A percentile compares a stretch with the other conserved stretches of the same genome.
Conservation (phyloP, 805 yeast species). For the Priceomyces fermenticarens region DNA sequence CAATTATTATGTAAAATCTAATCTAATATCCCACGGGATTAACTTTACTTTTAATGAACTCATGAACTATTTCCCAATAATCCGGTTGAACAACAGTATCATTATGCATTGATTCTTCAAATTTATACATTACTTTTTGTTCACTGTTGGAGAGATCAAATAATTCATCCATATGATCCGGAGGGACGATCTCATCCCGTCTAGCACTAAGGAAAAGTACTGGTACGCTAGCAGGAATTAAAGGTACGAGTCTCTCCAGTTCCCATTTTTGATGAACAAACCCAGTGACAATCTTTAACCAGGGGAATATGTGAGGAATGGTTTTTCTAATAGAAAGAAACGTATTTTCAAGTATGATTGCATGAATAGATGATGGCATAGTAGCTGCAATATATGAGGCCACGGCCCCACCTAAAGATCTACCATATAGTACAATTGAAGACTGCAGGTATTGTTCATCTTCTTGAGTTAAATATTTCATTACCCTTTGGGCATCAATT, state of each 20-base stretch:
- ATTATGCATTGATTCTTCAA: conserved; percentile 69
- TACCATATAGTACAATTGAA: conserved; percentile 70
- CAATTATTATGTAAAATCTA: conserved; percentile 7
- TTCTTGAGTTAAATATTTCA: conserved; percentile 49
- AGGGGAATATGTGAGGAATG: conserved; percentile 73
- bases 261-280: conserved; percentile 84
- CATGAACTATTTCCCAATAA: conserved; percentile 71
- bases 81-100: conserved; percentile 73
- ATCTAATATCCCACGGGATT: conserved; percentile 37
- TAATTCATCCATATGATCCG: conserved; percentile 67
- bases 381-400: conserved; percentile 76
- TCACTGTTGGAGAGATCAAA: conserved; percentile 50
- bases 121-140: conserved; percentile 52
- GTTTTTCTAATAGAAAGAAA: conserved; percentile 70
- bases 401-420: conserved; percentile 95
- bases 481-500: conserved; percentile 71
- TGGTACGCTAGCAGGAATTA: conserved; percentile 55
- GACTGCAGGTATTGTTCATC: conserved; percentile 54
- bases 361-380: conserved; percentile 50
- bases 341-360: conserved; percentile 80
- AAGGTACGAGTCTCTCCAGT: conserved; percentile 57
- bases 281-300: conserved; percentile 49
- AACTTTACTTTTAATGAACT: conserved; percentile 47
- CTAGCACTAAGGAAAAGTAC: conserved; percentile 69
- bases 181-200: conserved; percentile 90